Evolutionary conservation across 1,139 yeast genomes (phyloP).

Genomic region (Yamadazyma oceani): DNA sequence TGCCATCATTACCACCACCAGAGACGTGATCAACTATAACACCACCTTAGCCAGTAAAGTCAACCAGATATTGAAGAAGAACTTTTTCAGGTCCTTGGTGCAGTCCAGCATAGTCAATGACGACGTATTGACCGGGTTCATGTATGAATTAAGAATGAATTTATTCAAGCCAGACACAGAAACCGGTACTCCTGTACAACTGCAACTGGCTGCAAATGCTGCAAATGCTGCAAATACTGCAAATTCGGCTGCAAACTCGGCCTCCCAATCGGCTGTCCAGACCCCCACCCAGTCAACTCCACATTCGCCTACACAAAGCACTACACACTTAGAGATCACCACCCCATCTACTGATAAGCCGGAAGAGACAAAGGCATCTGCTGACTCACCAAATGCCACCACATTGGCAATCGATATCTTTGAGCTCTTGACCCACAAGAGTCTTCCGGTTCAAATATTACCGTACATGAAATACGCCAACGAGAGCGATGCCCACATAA

Average conservation of each 20-base stretch:
- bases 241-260: too few relatives aligned
- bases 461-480: constrained; percentile 12
- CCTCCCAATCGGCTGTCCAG: too few relatives aligned
- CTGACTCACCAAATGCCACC: too few relatives aligned
- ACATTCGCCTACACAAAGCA: neutral
- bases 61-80: constrained; percentile 20
- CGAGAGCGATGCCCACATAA: constrained; percentile 20
- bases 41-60: constrained; percentile 15
- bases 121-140: constrained; percentile 19
- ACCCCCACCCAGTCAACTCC: neutral
- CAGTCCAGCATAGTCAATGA: constrained; percentile 19
- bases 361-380: too few relatives aligned
- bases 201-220: too few relatives aligned
- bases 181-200: neutral
- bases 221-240: too few relatives aligned
- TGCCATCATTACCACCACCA: constrained; percentile 16
- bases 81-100: constrained; percentile 16
- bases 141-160: constrained; percentile 19
- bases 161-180: constrained; percentile 19
- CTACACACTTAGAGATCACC: neutral
- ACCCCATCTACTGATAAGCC: constrained; percentile 2
- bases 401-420: constrained; percentile 19
- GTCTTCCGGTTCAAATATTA: constrained; percentile 10
- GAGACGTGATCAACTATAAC: constrained; percentile 15
- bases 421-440: constrained; percentile 12